Base-by-base conservation (phyloP, 1,284 basidiomycete genomes). In the Ustilago esculenta region DNA sequence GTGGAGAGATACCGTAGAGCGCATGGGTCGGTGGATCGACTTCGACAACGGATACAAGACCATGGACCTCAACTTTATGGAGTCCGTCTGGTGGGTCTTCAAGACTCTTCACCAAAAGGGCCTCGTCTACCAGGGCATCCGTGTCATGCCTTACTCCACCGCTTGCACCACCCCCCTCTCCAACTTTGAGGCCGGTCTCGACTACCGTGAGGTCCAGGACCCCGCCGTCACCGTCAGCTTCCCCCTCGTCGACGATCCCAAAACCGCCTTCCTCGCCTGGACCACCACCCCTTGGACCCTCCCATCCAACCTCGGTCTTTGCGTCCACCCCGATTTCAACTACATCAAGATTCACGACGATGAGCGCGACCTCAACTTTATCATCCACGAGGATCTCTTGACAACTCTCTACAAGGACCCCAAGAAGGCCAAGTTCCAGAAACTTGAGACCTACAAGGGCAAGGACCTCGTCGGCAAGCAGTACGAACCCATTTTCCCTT, bases 21-120 rank as follows among this genome's bases (percentile, higher is more conserved):
- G 96, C 67, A 95, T 98, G 90, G 96, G 95, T 34, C 88, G 96
- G 66, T 99, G 96, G 96, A 98, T 99, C 84, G 96, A 98, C 84
- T 99, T 98, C 80, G 96, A 99, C 84, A 92, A 96, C 73, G 96
- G 96, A 75, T 99, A 99, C 87, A 98, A 97, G 85, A 99, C 96
- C 12, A 87, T 98, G 68, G 92, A 98, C 82, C 84, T 89, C 6
- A 86, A 88, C 20, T 99, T 93, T 83, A 98, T 99, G 96, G 96
- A 99, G 85, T 90, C 89, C 40, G 92, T 97, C 14, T 98, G 96
- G 96, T 98, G 96, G 96, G 95, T 92, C n/a, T 98, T 99, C 84
- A 87, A 89, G 57, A 89, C 94, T 82, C 87, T 98, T 14, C 94
- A 89, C 87, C 88, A 93, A 72, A 97, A 95, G 83, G 89, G 87